phyloP scores from a whole-genome alignment of 371 early-diverging fungal genomes.

The Mucor plumbeus region DNA sequence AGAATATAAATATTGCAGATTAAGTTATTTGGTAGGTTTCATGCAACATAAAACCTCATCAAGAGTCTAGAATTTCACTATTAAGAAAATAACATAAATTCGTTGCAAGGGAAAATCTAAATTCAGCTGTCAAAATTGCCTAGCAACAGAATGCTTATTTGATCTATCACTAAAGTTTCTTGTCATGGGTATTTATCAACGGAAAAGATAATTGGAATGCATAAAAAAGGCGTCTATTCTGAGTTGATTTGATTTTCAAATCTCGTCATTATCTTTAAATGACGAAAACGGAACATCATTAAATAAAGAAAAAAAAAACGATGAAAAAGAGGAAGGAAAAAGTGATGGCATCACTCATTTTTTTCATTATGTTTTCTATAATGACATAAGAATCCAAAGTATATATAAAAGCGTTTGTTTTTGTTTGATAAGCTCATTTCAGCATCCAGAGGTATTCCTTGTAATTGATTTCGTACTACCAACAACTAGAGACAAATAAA shows the following conservation, averaged over 20 bases:
- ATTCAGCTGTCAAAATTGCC: not conserved
- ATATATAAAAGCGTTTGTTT: not conserved
- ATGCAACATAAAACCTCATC: no score
- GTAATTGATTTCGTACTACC: conserved; percentile 11
- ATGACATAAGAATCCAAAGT: no score
- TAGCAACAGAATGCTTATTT: not conserved
- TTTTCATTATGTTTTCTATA: not conserved
- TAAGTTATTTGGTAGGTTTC: no score
- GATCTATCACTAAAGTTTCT: not conserved
- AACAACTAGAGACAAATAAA: not conserved
- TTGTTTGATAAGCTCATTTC: not conserved
- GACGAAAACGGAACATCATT: conserved; percentile 2
- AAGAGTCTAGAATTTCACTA: no score
- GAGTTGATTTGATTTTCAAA: not conserved
- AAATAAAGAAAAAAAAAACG: no score
- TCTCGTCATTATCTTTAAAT: not conserved
- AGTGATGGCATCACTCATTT: not conserved
- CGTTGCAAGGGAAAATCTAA: not conserved
- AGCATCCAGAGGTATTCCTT: not conserved
- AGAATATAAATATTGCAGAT: no score
- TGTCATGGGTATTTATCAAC: not conserved
- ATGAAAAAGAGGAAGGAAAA: not conserved
- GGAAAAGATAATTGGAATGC: not conserved
- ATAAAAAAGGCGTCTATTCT: not conserved
- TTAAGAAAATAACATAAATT: no score